These are phyloP conservation scores for Caryopteris hybrid DNA, from an alignment of 305 asterid genomes.

Conservation along the genomic window DNA sequence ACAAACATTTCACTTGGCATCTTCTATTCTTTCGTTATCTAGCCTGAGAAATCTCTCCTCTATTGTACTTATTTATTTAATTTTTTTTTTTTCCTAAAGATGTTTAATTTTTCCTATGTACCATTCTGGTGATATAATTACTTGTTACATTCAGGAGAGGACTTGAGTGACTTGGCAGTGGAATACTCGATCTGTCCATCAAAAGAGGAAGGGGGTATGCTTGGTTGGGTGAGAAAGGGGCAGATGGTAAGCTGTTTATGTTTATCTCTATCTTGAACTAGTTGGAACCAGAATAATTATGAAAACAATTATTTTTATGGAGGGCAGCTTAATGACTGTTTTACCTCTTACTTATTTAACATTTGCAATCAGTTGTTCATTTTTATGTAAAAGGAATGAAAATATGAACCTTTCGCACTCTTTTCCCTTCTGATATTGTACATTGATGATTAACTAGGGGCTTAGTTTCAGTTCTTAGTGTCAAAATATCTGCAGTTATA, in stretches of 20 bases:
- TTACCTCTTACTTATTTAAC: neutral
- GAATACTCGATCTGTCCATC: constrained; percentile 88
- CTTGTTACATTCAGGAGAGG: constrained; percentile 67
- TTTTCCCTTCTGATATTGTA: neutral
- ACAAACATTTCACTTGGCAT: neutral
- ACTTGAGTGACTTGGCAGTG: constrained; percentile 85
- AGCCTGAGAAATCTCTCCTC: neutral
- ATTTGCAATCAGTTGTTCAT: neutral
- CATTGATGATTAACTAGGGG: neutral
- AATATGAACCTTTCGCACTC: neutral
- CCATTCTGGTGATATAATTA: constrained; percentile 23
- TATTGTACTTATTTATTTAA: neutral
- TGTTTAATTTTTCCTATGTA: neutral
- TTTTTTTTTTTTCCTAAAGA: too few species aligned
- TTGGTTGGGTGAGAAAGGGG: constrained; percentile 97
- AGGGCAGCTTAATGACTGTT: neutral
- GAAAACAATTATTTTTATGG: constrained; percentile 2
- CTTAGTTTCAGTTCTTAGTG: neutral
- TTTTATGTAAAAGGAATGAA: neutral
- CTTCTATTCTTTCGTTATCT: neutral
- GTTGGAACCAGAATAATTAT: neutral
- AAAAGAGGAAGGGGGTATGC: constrained; percentile 95
- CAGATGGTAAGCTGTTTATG: constrained; percentile 72
- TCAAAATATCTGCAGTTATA: neutral
- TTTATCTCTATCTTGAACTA: constrained; percentile 10